These are phyloP conservation scores for Eremothecium sinecaudum DNA, from an alignment of 1,139 yeast species.

Conservation along the genomic window DNA sequence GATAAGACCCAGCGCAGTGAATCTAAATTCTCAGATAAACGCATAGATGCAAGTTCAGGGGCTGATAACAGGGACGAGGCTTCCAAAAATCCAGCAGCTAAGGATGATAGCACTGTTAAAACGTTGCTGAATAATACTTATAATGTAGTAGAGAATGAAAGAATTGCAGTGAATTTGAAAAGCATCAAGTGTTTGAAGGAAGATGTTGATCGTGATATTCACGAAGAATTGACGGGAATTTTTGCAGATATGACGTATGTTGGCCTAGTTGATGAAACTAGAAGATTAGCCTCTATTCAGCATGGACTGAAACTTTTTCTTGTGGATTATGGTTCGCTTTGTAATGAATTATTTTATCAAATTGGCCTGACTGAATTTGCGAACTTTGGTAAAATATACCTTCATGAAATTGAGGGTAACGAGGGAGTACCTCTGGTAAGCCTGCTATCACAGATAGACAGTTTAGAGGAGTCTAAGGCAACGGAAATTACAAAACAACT, in stretches of 20 bases:
- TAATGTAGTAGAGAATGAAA: conserved; percentile 18
- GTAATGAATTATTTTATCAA: conserved; percentile 71
- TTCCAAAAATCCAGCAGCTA: neutral
- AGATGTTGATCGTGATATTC: conserved; percentile 40
- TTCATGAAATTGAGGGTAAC: conserved; percentile 33
- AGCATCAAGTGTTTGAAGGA: conserved; percentile 49
- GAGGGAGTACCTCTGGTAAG: conserved; percentile 12
- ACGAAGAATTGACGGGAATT: conserved; percentile 51
- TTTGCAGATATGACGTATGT: conserved; percentile 66
- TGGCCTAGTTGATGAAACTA: conserved; percentile 68
- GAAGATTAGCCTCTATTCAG: conserved; percentile 73
- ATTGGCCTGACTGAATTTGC: conserved; percentile 67
- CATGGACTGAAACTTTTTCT: conserved; percentile 66
- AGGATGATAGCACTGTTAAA: neutral
- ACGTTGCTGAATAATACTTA: conserved; percentile 9
- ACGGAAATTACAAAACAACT: conserved; percentile 28
- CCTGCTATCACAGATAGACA: conserved; percentile 16
- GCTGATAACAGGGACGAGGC: conserved; percentile 1
- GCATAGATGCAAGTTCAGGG: neutral
- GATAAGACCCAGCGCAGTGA: neutral
- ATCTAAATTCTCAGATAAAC: conserved; percentile 5
- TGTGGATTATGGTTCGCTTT: conserved; percentile 69
- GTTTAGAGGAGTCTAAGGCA: conserved; percentile 19
- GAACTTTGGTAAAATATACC: conserved; percentile 60
- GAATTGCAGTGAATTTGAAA: conserved; percentile 40